Base-by-base conservation (phyloP, 805 yeast species). In the Blastobotrys chiropterorum region DNA sequence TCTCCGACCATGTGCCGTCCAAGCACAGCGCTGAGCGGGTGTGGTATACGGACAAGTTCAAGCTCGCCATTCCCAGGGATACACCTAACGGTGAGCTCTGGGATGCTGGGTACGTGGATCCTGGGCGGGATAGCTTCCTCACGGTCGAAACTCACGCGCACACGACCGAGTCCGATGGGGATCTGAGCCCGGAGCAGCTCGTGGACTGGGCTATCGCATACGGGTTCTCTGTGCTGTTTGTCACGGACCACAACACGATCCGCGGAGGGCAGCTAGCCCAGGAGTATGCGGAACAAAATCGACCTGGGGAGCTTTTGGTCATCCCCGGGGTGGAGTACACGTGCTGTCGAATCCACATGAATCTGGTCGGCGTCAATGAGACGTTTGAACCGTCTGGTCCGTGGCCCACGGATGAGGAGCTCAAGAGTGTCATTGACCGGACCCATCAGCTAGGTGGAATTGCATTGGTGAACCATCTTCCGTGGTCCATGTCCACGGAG, bases 301-400 rank as follows among this genome's bases (percentile, higher is more conserved):
- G 49, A 5, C 19, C 45, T 16, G 42, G 51, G 17, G 53, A 50
- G 13, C 46, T 57, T 13, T 38, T 59, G 31, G 63, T 60, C 2
- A 55, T 60, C 38, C 63, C 63, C 2, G 63, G 63, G 2, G 53
- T 58, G 41, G 63, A 60, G 44, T 60, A 31, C 43, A 58, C 62
- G 2, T 60, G 62, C 31, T 60, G 63, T 26, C 52, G 63, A 3
- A 59, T 60, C 22, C 62, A 59, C 40, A 59, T 60, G 63, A 60
- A 60, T 47, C 52, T 60, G 41, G 20, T 60, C 11, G 63, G 63
- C 11, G 53, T 59, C 13, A 58, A 58, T 20, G 58, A 55, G 44
- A 56, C 62, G 3, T 59, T 59, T 20, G 43, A 43, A 43, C 62
- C 63, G 3, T 14, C 55, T 1, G 44, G 38, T 8, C 38, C 57